Evolutionary conservation across 2,329 filamentous ascomycete species (phyloP).

Genomic region (Biscogniauxia sp.): DNA sequence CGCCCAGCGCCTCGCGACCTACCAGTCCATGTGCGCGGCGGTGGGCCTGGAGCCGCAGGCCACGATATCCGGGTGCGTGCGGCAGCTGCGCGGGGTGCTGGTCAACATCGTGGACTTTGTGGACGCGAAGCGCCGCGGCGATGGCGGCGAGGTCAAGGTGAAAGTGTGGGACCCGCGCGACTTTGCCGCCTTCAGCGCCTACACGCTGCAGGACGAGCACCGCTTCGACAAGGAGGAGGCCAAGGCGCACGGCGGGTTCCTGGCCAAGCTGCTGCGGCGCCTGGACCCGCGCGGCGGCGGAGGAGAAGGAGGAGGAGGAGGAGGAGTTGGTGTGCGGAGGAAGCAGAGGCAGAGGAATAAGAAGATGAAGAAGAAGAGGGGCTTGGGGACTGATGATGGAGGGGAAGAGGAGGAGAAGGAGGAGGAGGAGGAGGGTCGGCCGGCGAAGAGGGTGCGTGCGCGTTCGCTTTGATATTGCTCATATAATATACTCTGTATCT

Average conservation of each 20-base stretch:
- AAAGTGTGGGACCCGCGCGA: constrained; percentile 20
- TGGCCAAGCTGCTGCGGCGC: constrained; percentile 17
- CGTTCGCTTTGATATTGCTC: neutral
- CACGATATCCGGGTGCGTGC: constrained; percentile 17
- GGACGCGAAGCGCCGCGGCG: constrained; percentile 17
- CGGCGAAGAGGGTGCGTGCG: too few relatives aligned
- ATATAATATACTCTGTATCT: too few relatives aligned
- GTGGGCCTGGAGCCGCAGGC: constrained; percentile 14
- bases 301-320: neutral
- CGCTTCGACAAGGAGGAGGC: constrained; percentile 16
- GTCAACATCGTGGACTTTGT: constrained; percentile 32
- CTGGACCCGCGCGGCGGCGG: neutral
- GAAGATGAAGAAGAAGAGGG: neutral
- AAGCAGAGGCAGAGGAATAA: neutral
- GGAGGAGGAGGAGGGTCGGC: too few relatives aligned
- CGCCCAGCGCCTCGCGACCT: constrained; percentile 8
- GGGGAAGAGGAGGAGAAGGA: too few relatives aligned
- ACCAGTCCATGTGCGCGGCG: constrained; percentile 21
- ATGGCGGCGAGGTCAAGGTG: too few relatives aligned
- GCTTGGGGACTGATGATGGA: too few relatives aligned
- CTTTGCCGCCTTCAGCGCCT: constrained; percentile 19
- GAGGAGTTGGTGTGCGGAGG: neutral
- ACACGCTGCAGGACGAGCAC: constrained; percentile 15
- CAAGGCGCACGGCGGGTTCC: constrained; percentile 16
- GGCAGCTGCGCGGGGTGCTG: constrained; percentile 19